Evolutionary conservation across 2,329 filamentous ascomycete genomes (phyloP), one percentile per base, ranked within the genome.

Genomic region (Neurospora sp.): DNA sequence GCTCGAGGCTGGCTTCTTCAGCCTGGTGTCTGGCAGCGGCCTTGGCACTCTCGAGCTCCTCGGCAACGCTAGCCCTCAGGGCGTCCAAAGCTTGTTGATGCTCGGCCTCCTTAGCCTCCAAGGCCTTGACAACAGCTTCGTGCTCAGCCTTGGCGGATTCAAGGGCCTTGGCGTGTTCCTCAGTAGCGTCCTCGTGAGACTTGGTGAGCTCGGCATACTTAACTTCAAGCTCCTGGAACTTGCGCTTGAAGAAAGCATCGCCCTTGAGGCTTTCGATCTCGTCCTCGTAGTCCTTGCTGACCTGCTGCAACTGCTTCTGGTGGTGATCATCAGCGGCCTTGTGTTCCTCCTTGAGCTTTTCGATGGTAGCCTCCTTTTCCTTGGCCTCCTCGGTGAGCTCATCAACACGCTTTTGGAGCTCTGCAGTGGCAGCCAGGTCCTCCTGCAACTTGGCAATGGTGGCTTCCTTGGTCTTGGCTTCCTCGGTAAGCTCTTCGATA

Each of bases 201-300:
- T 77, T 72, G 28, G 70, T 73, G 66, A 86, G 80, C 73, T 87
- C 85, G 11, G 81, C 81, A 77, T 89, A 85, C 77, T 88, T 84
- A 5, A 77, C 78, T 76, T 89, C 86, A 6, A 90, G 82, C 43
- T 87, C 85, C 70, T 88, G 83, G 71, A 86, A 89, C 78, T 89
- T 87, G 73, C 85, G 85, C 80, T 88, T 89, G 79, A 88, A 88
- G 76, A 86, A 86, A 15, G 88, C 87, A 72, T 90, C 87, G 28
- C 87, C 87, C 70, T 85, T 84, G 17, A 89, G 83, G 70, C 85
- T 85, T 75, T 89, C 87, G 69, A 90, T 89, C 77, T 90, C 87
- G n/a, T 84, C 82, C 76, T 89, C 85, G 73, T 88, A 89, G 73
- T 89, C 87, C 72, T 86, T 81, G 1, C 87, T 87, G 69, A 90